These are phyloP conservation scores for Diplosphaera chodatii DNA, from an alignment of 139 green algal genomes.

Conservation along the genomic window DNA sequence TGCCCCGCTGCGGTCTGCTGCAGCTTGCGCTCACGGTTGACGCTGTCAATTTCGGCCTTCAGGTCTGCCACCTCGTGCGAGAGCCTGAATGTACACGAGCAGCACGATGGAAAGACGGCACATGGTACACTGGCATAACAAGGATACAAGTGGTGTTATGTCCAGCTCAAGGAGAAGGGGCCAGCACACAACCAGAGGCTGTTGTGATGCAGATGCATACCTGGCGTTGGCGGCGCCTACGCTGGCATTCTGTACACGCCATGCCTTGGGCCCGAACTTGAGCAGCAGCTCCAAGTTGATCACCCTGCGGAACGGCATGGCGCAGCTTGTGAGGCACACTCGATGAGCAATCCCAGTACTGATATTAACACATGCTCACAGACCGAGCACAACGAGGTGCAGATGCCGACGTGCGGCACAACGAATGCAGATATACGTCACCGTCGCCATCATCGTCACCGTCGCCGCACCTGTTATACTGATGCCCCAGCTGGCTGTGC, in stretches of 20 bases:
- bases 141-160: background rate
- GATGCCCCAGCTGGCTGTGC: slow-evolving; percentile 71
- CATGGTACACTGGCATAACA: background rate
- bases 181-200: too few species aligned
- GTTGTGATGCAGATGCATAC: background rate
- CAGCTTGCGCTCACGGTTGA: slow-evolving; percentile 81
- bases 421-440: too few species aligned
- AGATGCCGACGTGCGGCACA: too few species aligned
- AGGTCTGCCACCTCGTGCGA: slow-evolving; percentile 1
- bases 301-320: too few species aligned
- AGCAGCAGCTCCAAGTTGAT: slow-evolving; percentile 76
- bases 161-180: too few species aligned
- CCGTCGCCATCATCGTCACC: too few species aligned
- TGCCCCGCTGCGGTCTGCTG: slow-evolving; percentile 45
- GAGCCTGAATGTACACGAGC: background rate
- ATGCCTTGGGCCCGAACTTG: slow-evolving; percentile 59
- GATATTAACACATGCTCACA: too few species aligned
- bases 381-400: too few species aligned
- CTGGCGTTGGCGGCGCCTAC: slow-evolving; percentile 18
- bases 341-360: too few species aligned
- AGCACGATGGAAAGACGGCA: background rate
- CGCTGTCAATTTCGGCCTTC: slow-evolving; percentile 29
- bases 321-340: too few species aligned
- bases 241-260: slow-evolving; percentile 42
- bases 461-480: slow-evolving; percentile 41